Evolutionary conservation across 1,139 yeast species (phyloP), one percentile per base, ranked within the genome.

Genomic region (Zygotorulaspora mrakii): DNA sequence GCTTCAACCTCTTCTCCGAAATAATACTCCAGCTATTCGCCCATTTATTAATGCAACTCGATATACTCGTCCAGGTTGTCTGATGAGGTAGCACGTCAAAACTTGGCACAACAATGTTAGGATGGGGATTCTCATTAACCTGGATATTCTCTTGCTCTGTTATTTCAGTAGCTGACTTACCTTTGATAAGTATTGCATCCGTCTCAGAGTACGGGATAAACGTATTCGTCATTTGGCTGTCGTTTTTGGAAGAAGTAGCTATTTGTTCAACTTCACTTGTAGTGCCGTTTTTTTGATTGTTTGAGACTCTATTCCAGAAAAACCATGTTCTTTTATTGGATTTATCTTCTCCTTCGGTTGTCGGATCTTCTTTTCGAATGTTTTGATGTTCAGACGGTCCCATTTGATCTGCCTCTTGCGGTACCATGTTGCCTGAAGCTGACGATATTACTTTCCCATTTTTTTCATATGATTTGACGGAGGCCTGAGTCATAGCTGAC

Each of bases 51-150:
- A 51, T 14, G 3, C 50, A 42, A 1, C 45, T 37, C 7, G 50
- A 41, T 11, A 59, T 13, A 6, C 53, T 47, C 9, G 48, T 49
- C 54, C 59, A 53, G 7, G 53, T 27, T 2, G 55, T 48, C 17
- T 47, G 47, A 21, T 45, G 42, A 1, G 65, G 65, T 12, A 61
- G 34, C 5, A 54, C 44, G 6, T 59, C 59, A 39, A 61, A 58
- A 24, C 36, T 37, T 4, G 65, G 65, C 2, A 56, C 60, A 13
- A 61, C 52, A 12, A 59, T 52, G 39, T 61, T 60, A 1, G 55
- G 55, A 16, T 43, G 45, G 24, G 43, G 53, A 21, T 46, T 43
- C 5, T 41, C 43, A n/a, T 33, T 39, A 13, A 32, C 32, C 22
- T 42, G 37, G 10, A 34, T 21, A 18, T 44, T 47, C 18, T 41